Evolutionary conservation across 2,329 filamentous ascomycete species (phyloP), one percentile per base, ranked within the genome.

Genomic region (Venturia oleaginea): DNA sequence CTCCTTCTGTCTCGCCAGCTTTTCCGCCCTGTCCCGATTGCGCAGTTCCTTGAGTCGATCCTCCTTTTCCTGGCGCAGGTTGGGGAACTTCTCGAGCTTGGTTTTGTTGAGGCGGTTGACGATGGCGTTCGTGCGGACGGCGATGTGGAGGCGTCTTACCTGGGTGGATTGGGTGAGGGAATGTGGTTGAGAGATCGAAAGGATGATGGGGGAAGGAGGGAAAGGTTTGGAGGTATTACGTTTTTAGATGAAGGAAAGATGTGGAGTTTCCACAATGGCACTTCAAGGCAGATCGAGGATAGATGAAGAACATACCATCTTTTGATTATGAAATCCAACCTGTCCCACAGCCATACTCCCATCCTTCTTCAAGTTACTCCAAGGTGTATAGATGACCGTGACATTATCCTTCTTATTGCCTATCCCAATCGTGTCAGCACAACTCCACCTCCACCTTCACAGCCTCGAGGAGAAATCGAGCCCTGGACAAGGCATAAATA

Each of bases 101-200:
- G 94, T 99, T 83, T 97, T 99, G 80, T 97, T 97, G 68, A 99
- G 84, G n/a, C 94, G 86, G 79, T 99, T 99, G 79, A 99, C 86
- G 71, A 97, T 91, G 61, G 87, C 79, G 75, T 99, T 99, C 74
- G 95, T 90, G 62, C 93, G 85, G 72, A 87, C 83, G 13, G 86
- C 76, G 19, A 99, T 89, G 65, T 95, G 85, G 65, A 96, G 80
- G 69, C 88, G 87, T 78, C 89, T 92, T 68, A 97, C 92, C 79
- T 88, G 70, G 7, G 24, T 54, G 24, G 22, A 24, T 59, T n/a
- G 22, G n/a, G 42, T 17, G 59, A 43, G 4, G 10, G 8, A 38
- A 27, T 32, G 24, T 42, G 13, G 11, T 22, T 24, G 13, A 38
- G 32, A 61, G 19, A 38, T 8, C 30, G 37, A 15, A 22, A 40